Conservation (phyloP, 208 protist species). For the Leishmania arabica region DNA sequence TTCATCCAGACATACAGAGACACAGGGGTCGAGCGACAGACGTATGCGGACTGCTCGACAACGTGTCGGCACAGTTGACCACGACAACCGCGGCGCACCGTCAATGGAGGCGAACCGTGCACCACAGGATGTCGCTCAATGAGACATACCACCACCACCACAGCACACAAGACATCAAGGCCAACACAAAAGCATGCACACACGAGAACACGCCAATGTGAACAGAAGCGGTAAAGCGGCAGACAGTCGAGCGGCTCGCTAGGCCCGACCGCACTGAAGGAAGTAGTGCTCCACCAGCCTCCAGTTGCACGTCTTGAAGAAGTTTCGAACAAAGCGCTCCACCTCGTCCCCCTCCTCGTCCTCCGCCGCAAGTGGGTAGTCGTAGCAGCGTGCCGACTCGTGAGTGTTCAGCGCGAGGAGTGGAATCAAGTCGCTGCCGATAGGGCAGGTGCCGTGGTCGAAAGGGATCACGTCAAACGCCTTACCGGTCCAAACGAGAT, state of each 20-base stretch:
- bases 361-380: constrained; percentile 44
- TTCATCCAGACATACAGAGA: background rate
- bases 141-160: background rate
- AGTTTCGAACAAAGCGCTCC: constrained; percentile 79
- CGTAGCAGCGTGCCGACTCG: constrained; percentile 57
- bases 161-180: background rate
- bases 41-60: background rate
- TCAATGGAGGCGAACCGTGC: background rate
- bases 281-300: constrained; percentile 68
- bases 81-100: background rate
- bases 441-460: constrained; percentile 74
- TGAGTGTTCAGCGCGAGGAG: constrained; percentile 80
- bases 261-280: constrained; percentile 22
- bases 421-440: constrained; percentile 73
- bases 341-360: constrained; percentile 25
- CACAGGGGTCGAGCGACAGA: background rate
- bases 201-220: background rate
- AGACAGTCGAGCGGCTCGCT: constrained; percentile 1
- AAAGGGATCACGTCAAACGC: constrained; percentile 82
- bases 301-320: constrained; percentile 91
- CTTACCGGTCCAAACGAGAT: constrained; percentile 84
- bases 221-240: background rate
- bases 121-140: background rate
- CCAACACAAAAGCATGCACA: background rate
- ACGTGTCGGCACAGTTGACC: background rate